Evolutionary conservation across 805 yeast species (phyloP), one percentile per base, ranked within the genome.

Genomic region (Starmerella riodocensis): DNA sequence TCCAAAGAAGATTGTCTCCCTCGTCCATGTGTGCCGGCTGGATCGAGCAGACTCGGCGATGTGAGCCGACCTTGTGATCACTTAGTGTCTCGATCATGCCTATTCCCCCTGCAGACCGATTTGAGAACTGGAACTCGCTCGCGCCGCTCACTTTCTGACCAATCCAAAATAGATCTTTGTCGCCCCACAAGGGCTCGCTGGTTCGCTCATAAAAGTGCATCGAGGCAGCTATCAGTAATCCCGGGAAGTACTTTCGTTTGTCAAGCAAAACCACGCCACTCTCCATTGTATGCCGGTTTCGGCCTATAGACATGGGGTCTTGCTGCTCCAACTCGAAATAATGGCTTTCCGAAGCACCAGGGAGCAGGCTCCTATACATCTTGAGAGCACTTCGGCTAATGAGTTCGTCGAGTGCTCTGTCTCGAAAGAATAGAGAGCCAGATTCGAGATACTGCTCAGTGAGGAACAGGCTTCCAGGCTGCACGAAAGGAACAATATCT

Each of bases 131-230:
- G 16, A 31, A 29, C 25, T 12, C 20, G 4, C 17, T 20, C 17
- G 32, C 34, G 13, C 41, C 45, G 8, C 42, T 36, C 7, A 33
- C 23, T 4, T 17, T 19, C 25, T 41, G 45, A n/a, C 37, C 41
- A 5, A 41, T 8, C 45, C 41, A 36, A 21, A 41, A 29, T 14
- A 41, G 34, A 33, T 41, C 45, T n/a, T 41, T 41, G 28, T 39
- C 32, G 2, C 45, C 45, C 35, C 33, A 28, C 12, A 32, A 12
- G 7, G 39, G 35, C 12, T 14, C 29, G 4, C 27, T 20, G 7
- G 39, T 37, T 12, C 14, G 19, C 16, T 23, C n/a, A 33, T 36
- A 25, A 3, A 37, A 6, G 4, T 37, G 45, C 21, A 41, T 6
- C n/a, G 29, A 16, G 2, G 40, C 7, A 14, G 33, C 36, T 1